Percentiles rank a stretch among this genome's conserved stretches.
These are phyloP conservation scores for Microbotryum scabiosae DNA, from an alignment of 1,284 basidiomycete species.

Conservation along the genomic window DNA sequence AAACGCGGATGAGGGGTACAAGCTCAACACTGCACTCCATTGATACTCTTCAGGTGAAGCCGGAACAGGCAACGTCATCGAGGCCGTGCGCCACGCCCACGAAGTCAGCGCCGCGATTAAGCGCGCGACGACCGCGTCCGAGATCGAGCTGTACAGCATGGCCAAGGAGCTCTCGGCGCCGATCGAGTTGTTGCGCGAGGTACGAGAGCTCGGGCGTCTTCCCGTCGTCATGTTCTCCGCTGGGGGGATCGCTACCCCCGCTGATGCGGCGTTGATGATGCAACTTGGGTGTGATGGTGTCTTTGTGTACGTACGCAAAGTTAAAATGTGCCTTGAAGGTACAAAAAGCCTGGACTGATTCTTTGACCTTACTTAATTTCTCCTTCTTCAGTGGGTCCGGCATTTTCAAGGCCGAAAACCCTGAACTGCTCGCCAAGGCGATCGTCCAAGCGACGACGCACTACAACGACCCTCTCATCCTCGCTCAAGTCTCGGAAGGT, in stretches of 20 bases:
- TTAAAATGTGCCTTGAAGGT: background rate
- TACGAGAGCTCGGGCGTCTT: conserved; percentile 81
- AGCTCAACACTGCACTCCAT: too few relatives aligned
- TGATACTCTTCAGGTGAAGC: conserved; percentile 46
- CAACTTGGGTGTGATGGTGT: conserved; percentile 95
- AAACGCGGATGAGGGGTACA: too few relatives aligned
- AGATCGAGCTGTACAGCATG: conserved; percentile 90
- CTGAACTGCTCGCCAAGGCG: conserved; percentile 86
- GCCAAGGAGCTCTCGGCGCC: conserved; percentile 92
- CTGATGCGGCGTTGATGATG: conserved; percentile 99
- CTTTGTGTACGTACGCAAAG: conserved; percentile 49
- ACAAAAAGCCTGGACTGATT: too few relatives aligned
- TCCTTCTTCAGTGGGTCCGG: conserved; percentile 75
- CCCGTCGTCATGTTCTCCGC: conserved; percentile 67
- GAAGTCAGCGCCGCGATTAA: conserved; percentile 77
- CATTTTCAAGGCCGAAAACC: conserved; percentile 89
- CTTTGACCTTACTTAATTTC: too few relatives aligned
- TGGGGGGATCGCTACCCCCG: conserved; percentile 92
- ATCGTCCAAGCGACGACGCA: conserved; percentile 98
- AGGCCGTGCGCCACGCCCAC: conserved; percentile 88
- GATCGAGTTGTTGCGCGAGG: conserved; percentile 96
- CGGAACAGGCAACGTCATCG: conserved; percentile 95
- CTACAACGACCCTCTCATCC: conserved; percentile 81
- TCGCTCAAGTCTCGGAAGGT: conserved; percentile 53
- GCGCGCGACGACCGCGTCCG: conserved; percentile 58